Conservation (phyloP, 2,329 filamentous ascomycete species). For the Alternaria dauci region DNA sequence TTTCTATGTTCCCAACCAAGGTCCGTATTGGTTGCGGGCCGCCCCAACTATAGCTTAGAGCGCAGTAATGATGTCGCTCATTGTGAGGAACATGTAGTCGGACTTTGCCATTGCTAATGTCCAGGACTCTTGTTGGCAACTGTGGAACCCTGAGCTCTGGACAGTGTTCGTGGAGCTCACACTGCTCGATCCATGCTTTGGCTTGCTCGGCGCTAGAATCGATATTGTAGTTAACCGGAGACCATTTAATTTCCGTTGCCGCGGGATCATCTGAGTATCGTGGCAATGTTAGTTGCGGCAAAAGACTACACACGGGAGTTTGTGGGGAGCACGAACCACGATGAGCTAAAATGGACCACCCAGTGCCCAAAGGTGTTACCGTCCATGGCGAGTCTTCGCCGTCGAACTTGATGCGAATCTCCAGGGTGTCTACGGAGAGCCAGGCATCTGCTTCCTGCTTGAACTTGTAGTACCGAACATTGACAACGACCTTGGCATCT, state of each 20-base stretch:
- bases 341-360: not conserved
- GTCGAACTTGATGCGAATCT: not conserved
- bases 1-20: not conserved
- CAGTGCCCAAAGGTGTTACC: not conserved
- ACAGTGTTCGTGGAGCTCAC: not conserved
- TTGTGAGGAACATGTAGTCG: not conserved
- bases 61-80: not conserved
- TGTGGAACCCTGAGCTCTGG: not conserved
- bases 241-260: not conserved
- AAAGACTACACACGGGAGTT: not conserved
- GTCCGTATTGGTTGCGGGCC: not conserved
- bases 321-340: not conserved
- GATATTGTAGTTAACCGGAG: not conserved
- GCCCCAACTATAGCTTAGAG: slow-evolving; percentile 1
- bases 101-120: not conserved
- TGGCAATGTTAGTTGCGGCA: not conserved
- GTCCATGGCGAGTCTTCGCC: not conserved
- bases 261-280: not conserved
- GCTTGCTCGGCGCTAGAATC: not conserved
- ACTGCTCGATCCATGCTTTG: not conserved
- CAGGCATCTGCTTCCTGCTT: not conserved
- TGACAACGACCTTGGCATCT: not conserved
- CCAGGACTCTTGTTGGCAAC: not conserved
- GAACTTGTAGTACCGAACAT: not conserved
- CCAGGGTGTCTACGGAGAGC: not conserved